Percentiles rank a stretch among this genome's conserved stretches.
Conservation (phyloP, 1,284 basidiomycete species). For the Mycena citricolor region DNA sequence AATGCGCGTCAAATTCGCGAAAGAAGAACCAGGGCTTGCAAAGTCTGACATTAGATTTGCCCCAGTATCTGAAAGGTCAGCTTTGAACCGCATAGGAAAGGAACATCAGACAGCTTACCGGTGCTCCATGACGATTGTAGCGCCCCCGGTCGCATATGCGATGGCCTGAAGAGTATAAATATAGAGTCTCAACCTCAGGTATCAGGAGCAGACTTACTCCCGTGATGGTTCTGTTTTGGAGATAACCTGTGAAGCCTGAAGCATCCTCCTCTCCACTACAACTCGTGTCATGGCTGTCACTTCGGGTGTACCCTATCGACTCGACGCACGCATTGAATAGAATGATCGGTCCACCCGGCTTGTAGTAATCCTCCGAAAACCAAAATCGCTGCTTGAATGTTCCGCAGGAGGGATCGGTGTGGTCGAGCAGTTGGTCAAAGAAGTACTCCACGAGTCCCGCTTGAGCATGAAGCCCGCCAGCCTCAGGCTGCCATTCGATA, state of each 20-base stretch:
- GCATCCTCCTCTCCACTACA: slow-evolving; percentile 19
- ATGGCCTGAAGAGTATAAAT: slow-evolving; percentile 7
- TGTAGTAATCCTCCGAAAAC: slow-evolving; percentile 45
- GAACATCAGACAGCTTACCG: slow-evolving; percentile 1
- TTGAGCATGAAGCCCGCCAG: too few relatives aligned
- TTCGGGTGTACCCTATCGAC: too few relatives aligned
- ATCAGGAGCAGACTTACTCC: slow-evolving; percentile 4
- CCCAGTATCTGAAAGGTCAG: slow-evolving; percentile 14
- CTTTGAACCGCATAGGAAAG: background rate
- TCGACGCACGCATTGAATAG: slow-evolving; percentile 38
- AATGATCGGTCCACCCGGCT: slow-evolving; percentile 51
- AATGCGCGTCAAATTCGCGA: slow-evolving; percentile 1
- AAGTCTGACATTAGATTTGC: slow-evolving; percentile 13
- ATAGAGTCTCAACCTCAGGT: too few relatives aligned
- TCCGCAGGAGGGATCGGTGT: slow-evolving; percentile 46
- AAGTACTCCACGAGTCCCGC: too few relatives aligned
- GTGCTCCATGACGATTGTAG: slow-evolving; percentile 20
- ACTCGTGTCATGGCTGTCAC: too few relatives aligned
- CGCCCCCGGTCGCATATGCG: slow-evolving; percentile 14
- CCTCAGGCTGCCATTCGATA: too few relatives aligned
- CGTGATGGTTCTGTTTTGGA: slow-evolving; percentile 15
- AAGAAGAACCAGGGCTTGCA: too few relatives aligned
- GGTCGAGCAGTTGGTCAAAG: slow-evolving; percentile 58
- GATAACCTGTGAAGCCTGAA: slow-evolving; percentile 17
- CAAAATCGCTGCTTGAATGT: slow-evolving; percentile 58